A percentile compares a stretch with the other conserved stretches of the same genome.
Conservation (phyloP, 2,329 filamentous ascomycete species). For the Paecilomyces sp. region DNA sequence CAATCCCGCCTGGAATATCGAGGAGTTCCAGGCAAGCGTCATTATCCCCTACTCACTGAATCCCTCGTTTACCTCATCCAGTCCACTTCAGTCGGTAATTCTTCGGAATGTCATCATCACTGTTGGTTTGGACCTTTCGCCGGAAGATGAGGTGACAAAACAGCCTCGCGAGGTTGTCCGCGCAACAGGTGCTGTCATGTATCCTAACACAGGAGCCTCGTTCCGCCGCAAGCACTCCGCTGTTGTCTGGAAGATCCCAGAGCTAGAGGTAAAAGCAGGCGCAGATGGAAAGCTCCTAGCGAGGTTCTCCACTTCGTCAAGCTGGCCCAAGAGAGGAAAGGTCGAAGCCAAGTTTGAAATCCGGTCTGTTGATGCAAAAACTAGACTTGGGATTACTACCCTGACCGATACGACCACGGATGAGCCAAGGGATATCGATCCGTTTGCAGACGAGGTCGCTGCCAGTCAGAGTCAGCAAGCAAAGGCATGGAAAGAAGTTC, state of each 20-base stretch:
- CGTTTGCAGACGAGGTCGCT: constrained; percentile 41
- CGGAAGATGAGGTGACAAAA: constrained; percentile 40
- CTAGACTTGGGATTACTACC: constrained; percentile 57
- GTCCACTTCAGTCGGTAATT: constrained; percentile 40
- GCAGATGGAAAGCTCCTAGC: constrained; percentile 70
- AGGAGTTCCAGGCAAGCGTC: constrained; percentile 77
- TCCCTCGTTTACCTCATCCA: constrained; percentile 52
- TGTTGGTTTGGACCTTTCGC: constrained; percentile 33
- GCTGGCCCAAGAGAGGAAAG: constrained; percentile 63
- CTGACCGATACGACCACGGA: constrained; percentile 16
- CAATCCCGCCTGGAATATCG: constrained; percentile 72
- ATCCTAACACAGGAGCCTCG: constrained; percentile 35
- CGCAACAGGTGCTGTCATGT: constrained; percentile 38
- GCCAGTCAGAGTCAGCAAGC: constrained; percentile 20
- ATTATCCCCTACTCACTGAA: constrained; percentile 81
- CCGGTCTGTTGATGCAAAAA: constrained; percentile 46
- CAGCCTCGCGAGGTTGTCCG: constrained; percentile 32
- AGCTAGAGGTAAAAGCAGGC: constrained; percentile 47
- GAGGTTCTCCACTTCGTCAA: constrained; percentile 67
- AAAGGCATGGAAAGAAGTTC: constrained; percentile 59
- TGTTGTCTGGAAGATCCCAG: constrained; percentile 39
- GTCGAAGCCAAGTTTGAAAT: constrained; percentile 82
- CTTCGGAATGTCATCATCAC: constrained; percentile 75
- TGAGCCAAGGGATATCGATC: constrained; percentile 31
- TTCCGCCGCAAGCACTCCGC: constrained; percentile 41